A percentile compares a stretch with the other conserved stretches of the same genome.
phyloP scores from a whole-genome alignment of 805 yeast genomes.

The Zygosaccharomyces bisporus region DNA sequence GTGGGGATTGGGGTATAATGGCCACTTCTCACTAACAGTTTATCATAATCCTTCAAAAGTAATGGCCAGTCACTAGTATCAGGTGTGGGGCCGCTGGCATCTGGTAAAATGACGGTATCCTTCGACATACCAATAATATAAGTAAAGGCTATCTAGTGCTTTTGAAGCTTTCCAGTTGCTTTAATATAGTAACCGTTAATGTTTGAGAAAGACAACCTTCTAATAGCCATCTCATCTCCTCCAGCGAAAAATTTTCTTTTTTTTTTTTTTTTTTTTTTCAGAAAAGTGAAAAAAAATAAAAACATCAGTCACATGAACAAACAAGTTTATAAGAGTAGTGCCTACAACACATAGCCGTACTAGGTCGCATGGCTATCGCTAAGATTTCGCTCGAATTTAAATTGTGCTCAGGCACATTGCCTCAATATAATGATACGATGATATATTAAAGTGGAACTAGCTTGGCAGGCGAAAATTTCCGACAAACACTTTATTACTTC shows the following conservation, averaged over 20 bases:
- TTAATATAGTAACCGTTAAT: neutral
- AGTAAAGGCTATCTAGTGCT: neutral
- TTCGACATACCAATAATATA: conserved; percentile 45
- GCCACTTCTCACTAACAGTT: conserved; percentile 88
- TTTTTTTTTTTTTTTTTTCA: conserved; percentile 2
- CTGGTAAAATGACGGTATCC: conserved; percentile 84
- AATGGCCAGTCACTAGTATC: conserved; percentile 96
- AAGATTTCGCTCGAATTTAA: neutral
- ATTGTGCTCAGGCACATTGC: neutral
- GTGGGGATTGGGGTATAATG: conserved; percentile 97
- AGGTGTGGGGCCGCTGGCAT: conserved; percentile 66
- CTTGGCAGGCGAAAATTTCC: neutral
- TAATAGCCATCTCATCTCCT: conserved; percentile 14
- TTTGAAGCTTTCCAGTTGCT: neutral
- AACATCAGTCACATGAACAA: conserved; percentile 5
- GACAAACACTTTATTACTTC: neutral
- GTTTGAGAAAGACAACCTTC: neutral
- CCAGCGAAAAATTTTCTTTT: conserved; percentile 16
- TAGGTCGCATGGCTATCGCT: neutral
- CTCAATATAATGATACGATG: no score
- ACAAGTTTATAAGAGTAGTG: neutral
- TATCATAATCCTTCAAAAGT: conserved; percentile 88
- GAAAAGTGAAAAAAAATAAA: conserved; percentile 5
- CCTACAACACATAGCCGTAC: neutral
- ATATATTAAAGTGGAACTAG: no score